These are phyloP conservation scores for Nicotiana rustica DNA, from an alignment of 305 asterid species.

Conservation along the genomic window DNA sequence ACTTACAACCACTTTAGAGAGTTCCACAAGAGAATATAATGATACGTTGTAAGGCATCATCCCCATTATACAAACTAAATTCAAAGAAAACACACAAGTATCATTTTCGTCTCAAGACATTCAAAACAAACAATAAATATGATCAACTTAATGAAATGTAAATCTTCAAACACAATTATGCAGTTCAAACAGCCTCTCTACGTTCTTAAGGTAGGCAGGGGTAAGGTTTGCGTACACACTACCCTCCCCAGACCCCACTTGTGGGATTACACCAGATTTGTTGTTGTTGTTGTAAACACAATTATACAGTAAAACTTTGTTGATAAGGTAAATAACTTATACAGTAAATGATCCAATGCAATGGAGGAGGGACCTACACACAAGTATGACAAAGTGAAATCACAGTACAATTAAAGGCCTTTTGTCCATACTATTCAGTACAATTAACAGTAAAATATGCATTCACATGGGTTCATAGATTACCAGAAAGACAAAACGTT, in stretches of 20 bases:
- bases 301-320: too few relatives aligned
- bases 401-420: neutral
- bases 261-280: too few relatives aligned
- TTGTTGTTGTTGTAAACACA: too few relatives aligned
- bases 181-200: too few relatives aligned
- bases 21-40: neutral
- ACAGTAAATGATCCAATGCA: too few relatives aligned
- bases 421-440: neutral
- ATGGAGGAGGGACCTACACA: neutral
- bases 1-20: neutral
- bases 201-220: too few relatives aligned
- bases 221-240: too few relatives aligned
- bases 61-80: neutral
- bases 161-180: too few relatives aligned
- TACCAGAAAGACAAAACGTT: neutral
- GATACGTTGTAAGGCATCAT: neutral
- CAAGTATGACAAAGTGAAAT: neutral
- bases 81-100: neutral
- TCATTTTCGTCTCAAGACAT: neutral
- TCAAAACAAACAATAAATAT: slow-evolving; percentile 1
- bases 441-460: slow-evolving; percentile 17
- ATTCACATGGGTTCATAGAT: slow-evolving; percentile 2
- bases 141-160: neutral
- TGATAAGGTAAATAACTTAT: too few relatives aligned
- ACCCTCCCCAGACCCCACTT: too few relatives aligned